These are phyloP conservation scores for Abelmoschus esculentus DNA, from an alignment of 345 rosid genomes.

Conservation along the genomic window DNA sequence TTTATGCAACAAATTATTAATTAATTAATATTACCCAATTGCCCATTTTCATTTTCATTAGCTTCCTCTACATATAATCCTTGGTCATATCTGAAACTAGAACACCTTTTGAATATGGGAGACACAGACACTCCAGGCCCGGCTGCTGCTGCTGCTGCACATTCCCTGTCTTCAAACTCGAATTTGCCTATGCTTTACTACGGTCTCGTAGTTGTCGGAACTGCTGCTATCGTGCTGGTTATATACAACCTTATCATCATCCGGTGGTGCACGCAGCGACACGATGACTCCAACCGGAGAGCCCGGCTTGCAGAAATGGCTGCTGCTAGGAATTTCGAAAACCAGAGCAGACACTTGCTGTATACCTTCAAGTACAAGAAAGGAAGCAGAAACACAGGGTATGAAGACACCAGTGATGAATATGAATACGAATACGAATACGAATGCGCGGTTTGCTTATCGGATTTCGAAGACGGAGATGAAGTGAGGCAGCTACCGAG, in stretches of 20 bases:
- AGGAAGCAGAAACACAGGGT: neutral
- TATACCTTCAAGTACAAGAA: neutral
- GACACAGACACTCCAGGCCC: constrained; percentile 9
- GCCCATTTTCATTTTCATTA: neutral
- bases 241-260: constrained; percentile 30
- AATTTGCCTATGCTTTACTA: constrained; percentile 41
- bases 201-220: constrained; percentile 31
- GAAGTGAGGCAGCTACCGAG: neutral
- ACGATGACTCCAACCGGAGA: constrained; percentile 1
- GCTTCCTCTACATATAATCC: neutral
- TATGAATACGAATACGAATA: neutral
- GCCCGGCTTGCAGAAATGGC: constrained; percentile 11
- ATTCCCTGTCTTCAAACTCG: constrained; percentile 7
- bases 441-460: neutral
- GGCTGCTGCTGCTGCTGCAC: neutral
- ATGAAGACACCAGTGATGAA: neutral
- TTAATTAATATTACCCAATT: neutral
- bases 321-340: constrained; percentile 12
- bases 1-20: neutral
- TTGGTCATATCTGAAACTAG: neutral
- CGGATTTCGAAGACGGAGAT: neutral
- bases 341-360: constrained; percentile 7
- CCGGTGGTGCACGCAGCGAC: constrained; percentile 25
- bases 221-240: constrained; percentile 25
- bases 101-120: constrained; percentile 13